Evolutionary conservation across 495 filamentous ascomycete species (phyloP), one percentile per base, ranked within the genome.

Genomic region (Chaetomium cochliodes): DNA sequence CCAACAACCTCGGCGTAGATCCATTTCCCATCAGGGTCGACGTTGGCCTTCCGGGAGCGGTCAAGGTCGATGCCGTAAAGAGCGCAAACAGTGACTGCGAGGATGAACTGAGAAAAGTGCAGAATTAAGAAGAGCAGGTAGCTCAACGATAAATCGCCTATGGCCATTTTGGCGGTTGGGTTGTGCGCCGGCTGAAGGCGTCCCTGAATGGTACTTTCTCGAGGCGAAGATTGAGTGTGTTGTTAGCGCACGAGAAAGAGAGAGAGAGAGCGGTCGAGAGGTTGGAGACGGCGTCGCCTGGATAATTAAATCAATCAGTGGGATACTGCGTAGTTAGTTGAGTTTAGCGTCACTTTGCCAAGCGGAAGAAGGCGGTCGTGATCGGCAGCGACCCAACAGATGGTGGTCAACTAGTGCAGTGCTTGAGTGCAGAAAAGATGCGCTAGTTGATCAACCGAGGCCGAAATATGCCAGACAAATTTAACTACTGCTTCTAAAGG

Each of bases 61-160:
- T 84, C 75, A 12, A 96, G 78, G 70, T 94, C 89, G 41, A 79
- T 72, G 60, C 87, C 90, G 73, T 97, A 97, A 41, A 97, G 86
- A 5, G 87, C 92, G 65, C 87, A 84, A 62, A 94, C 90, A 0
- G 87, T 81, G 54, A 96, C 70, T 22, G 86, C 90, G 65, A 96
- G 80, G 67, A 88, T 79, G 71, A 96, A 86, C 68, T 93, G 88
- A 52, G 85, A 72, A 76, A 91, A 81, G 71, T 91, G 88, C 0
- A 90, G 76, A 58, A 80, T 42, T 18, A 83, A 74, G 65, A 82
- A 83, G 60, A 74, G 65, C 66, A 81, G 56, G 67, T 82, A 80
- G 73, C 75, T 69, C 70, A 50, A 49, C 3, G 74, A 57, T 62
- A 77, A 59, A 50, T 68, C 70, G 22, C 72, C 66, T 39, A 80